Evolutionary conservation across 495 filamentous ascomycete species (phyloP).

Genomic region (Lophium mytilinum): DNA sequence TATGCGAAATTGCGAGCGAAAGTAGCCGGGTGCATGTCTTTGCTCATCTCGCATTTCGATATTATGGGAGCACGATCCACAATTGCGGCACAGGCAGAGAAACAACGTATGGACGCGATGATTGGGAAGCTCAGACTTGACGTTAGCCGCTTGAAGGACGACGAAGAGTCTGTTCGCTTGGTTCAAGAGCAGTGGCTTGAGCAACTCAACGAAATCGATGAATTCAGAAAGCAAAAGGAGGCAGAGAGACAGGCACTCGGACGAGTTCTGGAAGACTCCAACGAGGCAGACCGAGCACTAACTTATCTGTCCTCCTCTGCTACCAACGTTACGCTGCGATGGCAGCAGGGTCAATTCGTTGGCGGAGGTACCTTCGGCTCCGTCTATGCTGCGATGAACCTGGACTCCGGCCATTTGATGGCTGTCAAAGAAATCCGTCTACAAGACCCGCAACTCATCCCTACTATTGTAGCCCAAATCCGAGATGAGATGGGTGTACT

Average conservation of each 20-base stretch:
- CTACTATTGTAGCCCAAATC: conserved; percentile 85
- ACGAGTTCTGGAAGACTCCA: conserved; percentile 82
- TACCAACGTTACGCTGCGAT: conserved; percentile 87
- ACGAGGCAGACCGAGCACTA: conserved; percentile 89
- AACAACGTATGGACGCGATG: conserved; percentile 67
- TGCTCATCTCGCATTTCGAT: conserved; percentile 96
- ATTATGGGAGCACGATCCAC: conserved; percentile 95
- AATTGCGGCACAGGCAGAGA: conserved; percentile 85
- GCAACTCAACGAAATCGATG: conserved; percentile 67
- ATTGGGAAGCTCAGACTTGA: conserved; percentile 68
- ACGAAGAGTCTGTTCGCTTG: conserved; percentile 70
- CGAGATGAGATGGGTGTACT: conserved; percentile 95
- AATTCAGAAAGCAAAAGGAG: conserved; percentile 64
- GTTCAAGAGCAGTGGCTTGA: conserved; percentile 64
- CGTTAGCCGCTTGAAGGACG: conserved; percentile 66
- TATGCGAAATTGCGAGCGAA: conserved; percentile 74
- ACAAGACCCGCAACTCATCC: conserved; percentile 93
- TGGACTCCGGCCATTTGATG: conserved; percentile 94
- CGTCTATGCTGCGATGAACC: conserved; percentile 92
- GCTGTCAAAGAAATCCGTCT: conserved; percentile 97
- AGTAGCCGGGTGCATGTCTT: conserved; percentile 94
- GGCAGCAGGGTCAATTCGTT: conserved; percentile 97
- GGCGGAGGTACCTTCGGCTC: conserved; percentile 96
- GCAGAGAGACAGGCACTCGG: conserved; percentile 86
- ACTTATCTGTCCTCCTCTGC: conserved; percentile 89